Evolutionary conservation across 208 protist genomes (phyloP).

Genomic region (Borovskyia barvae): DNA sequence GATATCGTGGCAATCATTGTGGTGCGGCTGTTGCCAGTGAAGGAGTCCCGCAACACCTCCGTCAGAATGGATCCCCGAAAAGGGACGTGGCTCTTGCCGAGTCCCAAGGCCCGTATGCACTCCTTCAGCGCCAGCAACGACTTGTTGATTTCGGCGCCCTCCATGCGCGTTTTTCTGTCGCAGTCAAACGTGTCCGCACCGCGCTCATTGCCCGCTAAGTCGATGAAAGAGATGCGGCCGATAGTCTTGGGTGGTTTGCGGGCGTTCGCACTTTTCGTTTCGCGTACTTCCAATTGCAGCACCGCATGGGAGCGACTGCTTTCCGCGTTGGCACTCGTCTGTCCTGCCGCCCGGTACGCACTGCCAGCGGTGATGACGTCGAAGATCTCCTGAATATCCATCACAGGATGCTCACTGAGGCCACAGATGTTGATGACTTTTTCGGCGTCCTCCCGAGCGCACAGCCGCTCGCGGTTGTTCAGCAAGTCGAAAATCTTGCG

Average conservation of each 20-base stretch:
- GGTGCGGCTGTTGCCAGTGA: conserved; percentile 96
- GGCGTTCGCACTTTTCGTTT: conserved; percentile 19
- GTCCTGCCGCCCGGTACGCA: conserved; percentile 79
- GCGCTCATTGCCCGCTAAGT: conserved; percentile 98
- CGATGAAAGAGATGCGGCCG: conserved; percentile 98
- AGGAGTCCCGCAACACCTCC: conserved; percentile 95
- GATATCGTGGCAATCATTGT: conserved; percentile 97
- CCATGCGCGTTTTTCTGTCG: conserved; percentile 95
- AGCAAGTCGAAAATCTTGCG: conserved; percentile 97
- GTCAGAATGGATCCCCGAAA: conserved; percentile 98
- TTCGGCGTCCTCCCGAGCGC: conserved; percentile 93
- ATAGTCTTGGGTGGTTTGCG: conserved; percentile 56
- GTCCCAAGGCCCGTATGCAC: conserved; percentile 97
- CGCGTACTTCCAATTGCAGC: conserved; percentile 82
- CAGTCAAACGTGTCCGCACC: conserved; percentile 94
- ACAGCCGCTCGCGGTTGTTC: conserved; percentile 91
- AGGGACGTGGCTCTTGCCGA: conserved; percentile 95
- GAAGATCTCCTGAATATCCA: conserved; percentile 86
- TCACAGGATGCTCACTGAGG: conserved; percentile 87
- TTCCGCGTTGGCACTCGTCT: conserved; percentile 91
- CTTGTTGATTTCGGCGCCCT: conserved; percentile 99
- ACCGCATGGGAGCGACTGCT: conserved; percentile 93
- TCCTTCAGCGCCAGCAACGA: conserved; percentile 98
- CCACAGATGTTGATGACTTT: conserved; percentile 95
- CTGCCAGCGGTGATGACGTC: conserved; percentile 90